Base-by-base conservation (phyloP, 176 grass and related monocot species). In the Oryza meridionalis region DNA sequence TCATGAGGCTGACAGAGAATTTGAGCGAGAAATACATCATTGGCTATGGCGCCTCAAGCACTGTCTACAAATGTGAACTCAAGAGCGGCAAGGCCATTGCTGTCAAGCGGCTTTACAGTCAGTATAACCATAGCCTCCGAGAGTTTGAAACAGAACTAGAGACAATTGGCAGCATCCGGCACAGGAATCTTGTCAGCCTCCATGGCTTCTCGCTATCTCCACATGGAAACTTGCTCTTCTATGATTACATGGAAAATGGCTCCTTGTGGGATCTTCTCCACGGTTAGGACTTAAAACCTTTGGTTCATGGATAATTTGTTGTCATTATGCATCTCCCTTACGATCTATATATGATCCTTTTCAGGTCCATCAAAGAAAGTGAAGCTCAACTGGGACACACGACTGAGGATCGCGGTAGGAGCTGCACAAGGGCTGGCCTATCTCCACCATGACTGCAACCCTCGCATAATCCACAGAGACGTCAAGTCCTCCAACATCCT, bases 401-500 rank as follows among this genome's bases (percentile, higher is more conserved):
- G 97, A 1, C 86, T 99, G 75, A 96, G 78, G 82, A 94, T 99
- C 14, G 91, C 97, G 0, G 91, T 96, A 2, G 93, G 97, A 10
- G 93, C 97, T 27, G 91, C 97, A 5, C 93, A 99, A 82, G 97
- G 97, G 45, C 88, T 99, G 69, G 80, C 97, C 9, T 99, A 99
- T 77, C 91, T 99, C 38, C 96, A 99, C 81, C 96, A 99, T 70
- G 96, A 99, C 47, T 99, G 96, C 86, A 96, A 99, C 78, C 93
- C 91, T 2, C 93, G 96, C 40, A 94, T 99, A 74, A 73, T 99
- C 40, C 96, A 99, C 67, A 85, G 96, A 29, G 96, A 99, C 59
- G 91, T 99, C 76, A 99, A 99, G 82, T 99, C 96, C 63, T 99
- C 96, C 29, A 99, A 99, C 91, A 99, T 99, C 72, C 85, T 99